phyloP scores from a whole-genome alignment of 2,329 filamentous ascomycete species.

The Aspergillus novofumigatus region DNA sequence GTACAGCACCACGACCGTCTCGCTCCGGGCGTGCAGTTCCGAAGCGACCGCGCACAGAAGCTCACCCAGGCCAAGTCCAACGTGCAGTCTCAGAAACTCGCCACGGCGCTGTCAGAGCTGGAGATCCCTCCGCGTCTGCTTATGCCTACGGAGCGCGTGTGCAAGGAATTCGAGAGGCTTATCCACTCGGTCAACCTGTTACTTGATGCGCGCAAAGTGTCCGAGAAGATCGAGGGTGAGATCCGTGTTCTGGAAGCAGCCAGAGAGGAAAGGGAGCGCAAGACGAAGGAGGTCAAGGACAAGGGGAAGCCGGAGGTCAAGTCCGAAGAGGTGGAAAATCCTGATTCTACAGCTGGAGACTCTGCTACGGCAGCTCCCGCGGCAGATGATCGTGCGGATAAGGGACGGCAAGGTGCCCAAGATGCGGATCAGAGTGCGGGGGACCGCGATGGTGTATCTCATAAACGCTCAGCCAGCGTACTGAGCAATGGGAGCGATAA shows the following conservation, averaged over 20 bases:
- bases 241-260: slow-evolving; percentile 45
- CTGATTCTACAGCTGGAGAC: slow-evolving; percentile 14
- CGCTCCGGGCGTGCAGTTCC: slow-evolving; percentile 81
- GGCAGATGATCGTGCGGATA: neutral
- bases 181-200: slow-evolving; percentile 45
- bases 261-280: slow-evolving; percentile 37
- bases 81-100: slow-evolving; percentile 47
- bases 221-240: slow-evolving; percentile 46
- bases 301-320: slow-evolving; percentile 32
- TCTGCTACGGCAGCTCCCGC: slow-evolving; percentile 7
- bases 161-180: slow-evolving; percentile 47
- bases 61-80: slow-evolving; percentile 49
- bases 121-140: slow-evolving; percentile 44
- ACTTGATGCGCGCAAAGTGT: slow-evolving; percentile 45
- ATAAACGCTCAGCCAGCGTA: slow-evolving; percentile 81
- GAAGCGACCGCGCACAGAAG: slow-evolving; percentile 56
- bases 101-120: slow-evolving; percentile 44
- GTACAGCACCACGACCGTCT: slow-evolving; percentile 82
- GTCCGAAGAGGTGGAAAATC: slow-evolving; percentile 30
- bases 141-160: slow-evolving; percentile 49
- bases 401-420: slow-evolving; percentile 2
- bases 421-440: slow-evolving; percentile 4
- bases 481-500: slow-evolving; percentile 66
- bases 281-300: slow-evolving; percentile 25
- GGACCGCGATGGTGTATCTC: slow-evolving; percentile 28